Conservation (phyloP, 1,284 basidiomycete genomes). For the Sporisorium reilianum region DNA sequence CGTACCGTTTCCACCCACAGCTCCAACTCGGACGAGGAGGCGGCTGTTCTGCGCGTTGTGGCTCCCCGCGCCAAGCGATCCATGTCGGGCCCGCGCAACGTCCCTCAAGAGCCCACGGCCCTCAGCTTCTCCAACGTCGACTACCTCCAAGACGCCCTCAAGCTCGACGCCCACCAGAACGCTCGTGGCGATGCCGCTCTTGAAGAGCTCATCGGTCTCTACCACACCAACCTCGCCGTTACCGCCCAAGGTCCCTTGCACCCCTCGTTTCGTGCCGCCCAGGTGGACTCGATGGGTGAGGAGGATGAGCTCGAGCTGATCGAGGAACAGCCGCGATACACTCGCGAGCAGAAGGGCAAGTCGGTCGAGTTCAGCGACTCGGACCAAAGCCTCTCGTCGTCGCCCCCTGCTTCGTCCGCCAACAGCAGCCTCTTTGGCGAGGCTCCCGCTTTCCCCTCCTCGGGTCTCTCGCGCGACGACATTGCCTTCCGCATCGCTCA, state of each 20-base stretch:
- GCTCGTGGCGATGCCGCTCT: conserved; percentile 17
- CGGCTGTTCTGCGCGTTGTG: conserved; percentile 12
- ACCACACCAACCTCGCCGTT: conserved; percentile 27
- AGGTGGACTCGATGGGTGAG: conserved; percentile 42
- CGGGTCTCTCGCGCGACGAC: conserved; percentile 35
- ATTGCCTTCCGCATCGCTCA: conserved; percentile 40
- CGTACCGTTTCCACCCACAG: conserved; percentile 28
- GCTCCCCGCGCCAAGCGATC: conserved; percentile 25
- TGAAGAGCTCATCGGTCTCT: conserved; percentile 36
- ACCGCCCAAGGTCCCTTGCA: conserved; percentile 7
- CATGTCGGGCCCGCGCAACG: conserved; percentile 6
- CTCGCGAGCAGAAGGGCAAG: conserved; percentile 41
- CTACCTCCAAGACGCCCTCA: conserved; percentile 43
- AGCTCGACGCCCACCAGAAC: conserved; percentile 26
- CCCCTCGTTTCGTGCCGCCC: conserved; percentile 4
- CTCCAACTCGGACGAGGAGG: conserved; percentile 32
- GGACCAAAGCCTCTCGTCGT: conserved; percentile 13
- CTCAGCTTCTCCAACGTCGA: conserved; percentile 28
- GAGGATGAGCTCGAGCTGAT: conserved; percentile 41
- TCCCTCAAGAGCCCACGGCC: conserved; percentile 1
- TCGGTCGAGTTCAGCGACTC: conserved; percentile 34
- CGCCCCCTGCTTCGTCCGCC: conserved; percentile 15
- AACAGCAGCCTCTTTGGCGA: conserved; percentile 33
- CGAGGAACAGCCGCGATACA: conserved; percentile 40
- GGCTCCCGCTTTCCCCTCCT: conserved; percentile 14